A percentile compares a stretch with the other conserved stretches of the same genome.
Conservation (phyloP, 306 rosid genomes). For the Trifolium fragiferum region DNA sequence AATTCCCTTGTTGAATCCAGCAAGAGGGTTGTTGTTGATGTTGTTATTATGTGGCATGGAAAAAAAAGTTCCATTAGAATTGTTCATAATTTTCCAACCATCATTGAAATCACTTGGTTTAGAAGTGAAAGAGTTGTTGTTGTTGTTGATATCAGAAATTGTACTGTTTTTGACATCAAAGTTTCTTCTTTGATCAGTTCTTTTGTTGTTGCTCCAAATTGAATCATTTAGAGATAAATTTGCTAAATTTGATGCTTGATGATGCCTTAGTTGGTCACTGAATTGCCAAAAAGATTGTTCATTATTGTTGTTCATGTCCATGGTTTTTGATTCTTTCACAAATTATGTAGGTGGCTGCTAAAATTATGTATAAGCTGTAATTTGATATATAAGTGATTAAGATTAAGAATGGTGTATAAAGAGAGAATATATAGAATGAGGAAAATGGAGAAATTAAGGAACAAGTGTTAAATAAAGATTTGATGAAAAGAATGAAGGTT, state of each 20-base stretch:
- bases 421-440: background rate
- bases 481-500: slow-evolving; percentile 11
- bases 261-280: slow-evolving; percentile 83
- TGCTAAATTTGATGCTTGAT: slow-evolving; percentile 63
- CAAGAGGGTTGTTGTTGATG: slow-evolving; percentile 30
- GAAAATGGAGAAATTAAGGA: background rate
- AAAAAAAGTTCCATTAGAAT: slow-evolving; percentile 43
- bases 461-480: slow-evolving; percentile 41
- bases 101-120: slow-evolving; percentile 55
- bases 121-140: slow-evolving; percentile 23
- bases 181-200: slow-evolving; percentile 63
- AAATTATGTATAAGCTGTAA: background rate
- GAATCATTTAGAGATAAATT: slow-evolving; percentile 77
- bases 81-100: slow-evolving; percentile 53
- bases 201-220: slow-evolving; percentile 77
- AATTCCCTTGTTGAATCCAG: slow-evolving; percentile 70
- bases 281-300: slow-evolving; percentile 82
- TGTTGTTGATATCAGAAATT: slow-evolving; percentile 46
- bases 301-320: slow-evolving; percentile 52
- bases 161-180: slow-evolving; percentile 71
- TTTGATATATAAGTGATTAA: background rate
- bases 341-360: background rate
- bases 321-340: background rate
- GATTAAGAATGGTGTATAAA: background rate
- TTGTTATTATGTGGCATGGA: slow-evolving; percentile 47